A percentile compares a stretch with the other conserved stretches of the same genome.
phyloP scores from a whole-genome alignment of 176 grass and related monocot genomes.

The Lolium multiflorum region DNA sequence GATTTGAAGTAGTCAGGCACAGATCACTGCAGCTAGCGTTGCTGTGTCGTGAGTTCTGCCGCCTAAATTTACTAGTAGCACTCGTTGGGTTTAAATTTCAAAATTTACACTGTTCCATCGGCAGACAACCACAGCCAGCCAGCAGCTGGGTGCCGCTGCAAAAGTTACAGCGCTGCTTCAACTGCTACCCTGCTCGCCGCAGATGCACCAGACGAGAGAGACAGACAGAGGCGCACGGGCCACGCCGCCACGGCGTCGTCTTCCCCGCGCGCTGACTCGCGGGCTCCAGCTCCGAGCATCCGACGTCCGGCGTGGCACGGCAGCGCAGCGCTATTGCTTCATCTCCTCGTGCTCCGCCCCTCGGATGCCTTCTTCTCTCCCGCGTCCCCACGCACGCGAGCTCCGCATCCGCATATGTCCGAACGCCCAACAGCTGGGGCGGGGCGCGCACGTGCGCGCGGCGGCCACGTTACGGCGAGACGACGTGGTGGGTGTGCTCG shows the following conservation, averaged over 20 bases:
- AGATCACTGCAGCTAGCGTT: background rate
- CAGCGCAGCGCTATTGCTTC: background rate
- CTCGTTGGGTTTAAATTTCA: background rate
- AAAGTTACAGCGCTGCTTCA: background rate
- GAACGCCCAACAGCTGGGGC: constrained; percentile 19
- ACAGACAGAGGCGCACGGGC: background rate
- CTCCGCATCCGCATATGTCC: background rate
- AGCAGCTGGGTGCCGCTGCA: background rate
- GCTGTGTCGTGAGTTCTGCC: background rate
- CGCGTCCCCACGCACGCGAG: constrained; percentile 7
- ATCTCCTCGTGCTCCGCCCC: constrained; percentile 64
- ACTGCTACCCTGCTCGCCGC: background rate
- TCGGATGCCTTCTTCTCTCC: constrained; percentile 59
- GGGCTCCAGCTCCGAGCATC: background rate
- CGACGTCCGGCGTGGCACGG: constrained; percentile 52
- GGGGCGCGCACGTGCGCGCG: background rate
- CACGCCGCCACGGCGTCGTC: constrained; percentile 29
- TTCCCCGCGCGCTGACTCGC: background rate
- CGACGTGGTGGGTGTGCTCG: background rate
- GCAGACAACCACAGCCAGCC: background rate
- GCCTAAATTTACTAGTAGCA: too few relatives aligned
- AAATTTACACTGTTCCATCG: background rate
- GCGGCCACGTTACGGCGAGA: constrained; percentile 18
- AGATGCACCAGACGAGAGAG: background rate
- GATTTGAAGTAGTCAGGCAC: too few relatives aligned